These are phyloP conservation scores for Cyberlindnera misumaiensis DNA, from an alignment of 805 yeast genomes.

Conservation along the genomic window DNA sequence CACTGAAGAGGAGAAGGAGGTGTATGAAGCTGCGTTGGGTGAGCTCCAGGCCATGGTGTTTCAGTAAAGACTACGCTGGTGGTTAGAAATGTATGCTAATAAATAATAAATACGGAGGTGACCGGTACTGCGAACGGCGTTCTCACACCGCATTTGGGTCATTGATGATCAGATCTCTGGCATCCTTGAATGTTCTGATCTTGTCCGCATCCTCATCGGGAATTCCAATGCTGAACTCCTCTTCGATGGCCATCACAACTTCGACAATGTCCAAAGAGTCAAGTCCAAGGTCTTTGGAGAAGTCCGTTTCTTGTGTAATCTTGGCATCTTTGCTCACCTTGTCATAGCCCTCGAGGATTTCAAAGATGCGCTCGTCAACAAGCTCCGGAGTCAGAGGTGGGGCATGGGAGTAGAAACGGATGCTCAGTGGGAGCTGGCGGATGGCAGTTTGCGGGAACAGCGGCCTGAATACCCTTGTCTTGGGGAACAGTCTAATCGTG, in stretches of 20 bases:
- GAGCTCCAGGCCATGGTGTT: conserved; percentile 34
- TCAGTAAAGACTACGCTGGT: conserved; percentile 1
- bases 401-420: conserved; percentile 44
- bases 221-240: conserved; percentile 57
- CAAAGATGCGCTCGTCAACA: conserved; percentile 54
- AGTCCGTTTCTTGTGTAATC: conserved; percentile 39
- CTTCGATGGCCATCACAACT: conserved; percentile 67
- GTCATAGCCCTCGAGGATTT: conserved; percentile 58
- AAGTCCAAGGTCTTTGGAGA: conserved; percentile 59
- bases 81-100: conserved; percentile 7
- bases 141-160: conserved; percentile 19
- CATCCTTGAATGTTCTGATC: conserved; percentile 81
- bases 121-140: not conserved
- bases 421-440: no score
- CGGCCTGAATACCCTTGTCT: no score
- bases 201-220: conserved; percentile 83
- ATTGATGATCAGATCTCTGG: conserved; percentile 60
- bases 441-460: no score
- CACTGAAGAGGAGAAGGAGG: conserved; percentile 22
- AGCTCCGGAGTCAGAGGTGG: conserved; percentile 58
- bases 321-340: conserved; percentile 32
- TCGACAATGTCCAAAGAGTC: conserved; percentile 71
- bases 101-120: conserved; percentile 1
- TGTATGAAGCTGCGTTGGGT: conserved; percentile 39
- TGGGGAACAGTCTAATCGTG: no score